These are phyloP conservation scores for Ochromonas danica DNA, from an alignment of 108 stramenopile genomes.

Conservation along the genomic window DNA sequence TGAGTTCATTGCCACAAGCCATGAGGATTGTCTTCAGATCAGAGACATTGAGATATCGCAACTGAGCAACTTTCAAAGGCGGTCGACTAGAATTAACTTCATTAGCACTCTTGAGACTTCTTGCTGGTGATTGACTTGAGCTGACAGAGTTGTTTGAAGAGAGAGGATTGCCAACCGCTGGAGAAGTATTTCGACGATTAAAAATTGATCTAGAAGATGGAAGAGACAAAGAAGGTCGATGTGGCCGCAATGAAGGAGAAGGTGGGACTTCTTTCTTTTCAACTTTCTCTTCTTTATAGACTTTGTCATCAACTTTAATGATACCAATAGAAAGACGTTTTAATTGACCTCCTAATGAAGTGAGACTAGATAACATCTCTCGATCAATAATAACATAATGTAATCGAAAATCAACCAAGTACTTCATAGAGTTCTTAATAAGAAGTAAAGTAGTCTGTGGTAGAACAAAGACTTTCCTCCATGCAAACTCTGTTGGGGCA, in stretches of 20 bases:
- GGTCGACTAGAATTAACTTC: neutral
- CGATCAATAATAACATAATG: constrained; percentile 4
- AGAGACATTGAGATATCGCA: neutral
- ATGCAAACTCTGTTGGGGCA: neutral
- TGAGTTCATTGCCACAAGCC: neutral
- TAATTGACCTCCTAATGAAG: neutral
- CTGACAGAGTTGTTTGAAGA: neutral
- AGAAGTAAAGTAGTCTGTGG: neutral
- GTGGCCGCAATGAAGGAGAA: neutral
- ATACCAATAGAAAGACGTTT: neutral
- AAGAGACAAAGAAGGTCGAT: neutral
- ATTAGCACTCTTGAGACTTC: neutral
- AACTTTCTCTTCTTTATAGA: neutral
- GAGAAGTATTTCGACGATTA: neutral
- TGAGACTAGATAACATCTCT: neutral
- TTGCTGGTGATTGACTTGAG: neutral
- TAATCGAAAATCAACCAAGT: neutral
- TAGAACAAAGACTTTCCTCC: neutral
- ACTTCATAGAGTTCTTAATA: neutral
- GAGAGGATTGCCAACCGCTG: too few species aligned
- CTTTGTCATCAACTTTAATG: neutral
- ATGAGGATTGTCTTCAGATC: neutral
- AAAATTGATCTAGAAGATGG: neutral
- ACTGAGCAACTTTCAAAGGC: neutral
- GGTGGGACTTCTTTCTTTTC: neutral